These are phyloP conservation scores for Xerocomus potaroensis DNA, from an alignment of 768 basidiomycete species.

Conservation along the genomic window DNA sequence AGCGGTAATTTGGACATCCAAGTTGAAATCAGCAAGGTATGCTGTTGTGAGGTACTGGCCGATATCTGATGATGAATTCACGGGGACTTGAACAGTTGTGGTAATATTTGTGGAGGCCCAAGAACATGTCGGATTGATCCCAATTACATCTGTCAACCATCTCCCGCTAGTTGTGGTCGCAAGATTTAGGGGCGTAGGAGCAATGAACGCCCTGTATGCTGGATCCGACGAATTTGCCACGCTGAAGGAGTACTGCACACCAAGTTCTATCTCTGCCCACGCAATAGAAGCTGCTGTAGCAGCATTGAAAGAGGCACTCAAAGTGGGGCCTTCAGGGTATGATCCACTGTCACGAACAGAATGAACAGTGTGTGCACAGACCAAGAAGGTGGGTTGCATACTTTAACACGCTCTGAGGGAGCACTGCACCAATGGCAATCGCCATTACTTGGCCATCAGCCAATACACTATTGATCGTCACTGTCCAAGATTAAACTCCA, in stretches of 20 bases:
- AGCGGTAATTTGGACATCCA: slow-evolving; percentile 13
- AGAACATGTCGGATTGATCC: slow-evolving; percentile 25
- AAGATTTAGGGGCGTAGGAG: slow-evolving; percentile 17
- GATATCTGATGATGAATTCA: slow-evolving; percentile 2
- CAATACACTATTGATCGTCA: slow-evolving; percentile 20
- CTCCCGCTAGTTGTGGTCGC: slow-evolving; percentile 17
- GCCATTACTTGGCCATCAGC: slow-evolving; percentile 21
- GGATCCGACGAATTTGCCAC: slow-evolving; percentile 10
- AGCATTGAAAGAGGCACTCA: slow-evolving; percentile 6
- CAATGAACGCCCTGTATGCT: slow-evolving; percentile 16
- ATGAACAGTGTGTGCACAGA: background rate
- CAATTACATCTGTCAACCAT: slow-evolving; percentile 27
- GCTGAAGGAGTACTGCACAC: slow-evolving; percentile 23
- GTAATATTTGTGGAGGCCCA: slow-evolving; percentile 28
- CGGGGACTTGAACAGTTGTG: slow-evolving; percentile 5
- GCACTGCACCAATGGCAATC: slow-evolving; percentile 20
- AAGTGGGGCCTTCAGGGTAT: background rate
- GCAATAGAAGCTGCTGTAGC: slow-evolving; percentile 17
- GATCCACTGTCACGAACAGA: slow-evolving; percentile 7
- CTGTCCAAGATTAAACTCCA: slow-evolving; percentile 1
- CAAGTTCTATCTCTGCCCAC: slow-evolving; percentile 26
- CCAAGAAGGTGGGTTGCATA: background rate
- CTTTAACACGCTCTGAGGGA: slow-evolving; percentile 25
- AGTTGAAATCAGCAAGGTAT: slow-evolving; percentile 12
- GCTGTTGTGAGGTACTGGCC: slow-evolving; percentile 5